These are phyloP conservation scores for Fraxinus xanthoxyloides DNA, from an alignment of 305 asterid genomes.

Conservation along the genomic window DNA sequence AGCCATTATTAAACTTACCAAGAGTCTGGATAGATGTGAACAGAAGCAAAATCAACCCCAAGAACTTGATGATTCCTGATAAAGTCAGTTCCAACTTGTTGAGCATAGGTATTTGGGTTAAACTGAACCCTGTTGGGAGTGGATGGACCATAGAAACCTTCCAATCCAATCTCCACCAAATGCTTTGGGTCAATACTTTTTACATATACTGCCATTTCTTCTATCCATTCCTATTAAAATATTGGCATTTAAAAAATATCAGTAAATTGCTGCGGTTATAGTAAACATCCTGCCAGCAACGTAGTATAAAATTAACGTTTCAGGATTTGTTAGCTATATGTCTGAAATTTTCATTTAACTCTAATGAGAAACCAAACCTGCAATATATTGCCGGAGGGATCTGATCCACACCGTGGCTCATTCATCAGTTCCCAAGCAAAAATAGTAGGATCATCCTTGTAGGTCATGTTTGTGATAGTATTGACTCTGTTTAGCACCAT, in stretches of 20 bases:
- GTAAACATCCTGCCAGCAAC: background rate
- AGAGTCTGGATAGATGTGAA: slow-evolving; percentile 84
- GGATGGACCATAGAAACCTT: slow-evolving; percentile 91
- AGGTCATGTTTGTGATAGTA: slow-evolving; percentile 64
- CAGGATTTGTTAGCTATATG: background rate
- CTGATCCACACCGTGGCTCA: slow-evolving; percentile 85
- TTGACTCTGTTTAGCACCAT: slow-evolving; percentile 76
- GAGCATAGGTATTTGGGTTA: slow-evolving; percentile 78
- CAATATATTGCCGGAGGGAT: slow-evolving; percentile 74
- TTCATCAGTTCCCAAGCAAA: slow-evolving; percentile 94
- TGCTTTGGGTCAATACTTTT: slow-evolving; percentile 90
- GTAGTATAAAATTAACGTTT: background rate
- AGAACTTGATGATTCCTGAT: slow-evolving; percentile 91
- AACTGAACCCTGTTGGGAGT: slow-evolving; percentile 65
- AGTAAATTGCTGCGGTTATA: background rate
- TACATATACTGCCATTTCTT: slow-evolving; percentile 84
- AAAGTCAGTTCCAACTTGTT: slow-evolving; percentile 91
- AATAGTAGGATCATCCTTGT: slow-evolving; percentile 88
- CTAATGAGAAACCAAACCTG: slow-evolving; percentile 40
- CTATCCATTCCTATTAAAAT: slow-evolving; percentile 61
- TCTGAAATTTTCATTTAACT: background rate
- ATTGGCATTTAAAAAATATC: background rate
- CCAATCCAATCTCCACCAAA: slow-evolving; percentile 74
- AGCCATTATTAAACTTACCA: slow-evolving; percentile 42
- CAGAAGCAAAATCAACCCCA: slow-evolving; percentile 93